phyloP scores from a whole-genome alignment of 805 yeast genomes.

The Torulaspora delbrueckii region DNA sequence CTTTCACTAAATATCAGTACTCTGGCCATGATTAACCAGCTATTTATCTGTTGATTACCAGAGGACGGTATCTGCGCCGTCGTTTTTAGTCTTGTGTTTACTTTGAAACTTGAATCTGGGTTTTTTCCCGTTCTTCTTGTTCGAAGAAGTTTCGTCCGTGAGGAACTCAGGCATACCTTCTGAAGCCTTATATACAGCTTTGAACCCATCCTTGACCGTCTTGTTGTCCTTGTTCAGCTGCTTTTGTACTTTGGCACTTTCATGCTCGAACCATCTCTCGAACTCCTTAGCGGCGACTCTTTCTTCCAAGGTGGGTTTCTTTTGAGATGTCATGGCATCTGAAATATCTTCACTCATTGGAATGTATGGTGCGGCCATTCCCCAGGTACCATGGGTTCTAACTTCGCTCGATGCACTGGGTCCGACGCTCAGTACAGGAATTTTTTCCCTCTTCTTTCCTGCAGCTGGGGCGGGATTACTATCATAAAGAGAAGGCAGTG shows the following conservation, averaged over 20 bases:
- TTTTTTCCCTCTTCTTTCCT: conserved; percentile 11
- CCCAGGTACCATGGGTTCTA: conserved; percentile 23
- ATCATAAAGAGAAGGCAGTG: conserved; percentile 25
- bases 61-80: background rate
- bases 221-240: conserved; percentile 26
- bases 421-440: conserved; percentile 3
- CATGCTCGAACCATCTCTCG: conserved; percentile 84
- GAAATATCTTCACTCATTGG: background rate
- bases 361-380: conserved; percentile 19
- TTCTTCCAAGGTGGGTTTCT: conserved; percentile 52
- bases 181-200: conserved; percentile 19
- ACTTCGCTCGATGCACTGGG: conserved; percentile 17
- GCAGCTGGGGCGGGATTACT: conserved; percentile 4
- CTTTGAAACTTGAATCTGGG: conserved; percentile 19
- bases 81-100: conserved; percentile 2
- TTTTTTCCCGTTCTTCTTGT: conserved; percentile 17
- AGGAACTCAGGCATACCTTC: conserved; percentile 19
- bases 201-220: conserved; percentile 11
- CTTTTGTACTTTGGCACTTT: conserved; percentile 58
- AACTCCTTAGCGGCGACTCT: conserved; percentile 79
- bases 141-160: background rate
- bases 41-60: background rate
- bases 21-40: background rate
- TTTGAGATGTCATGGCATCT: conserved; percentile 1
- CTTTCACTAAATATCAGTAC: background rate